A percentile compares a stretch with the other conserved stretches of the same genome.
These are phyloP conservation scores for Erigeron philadelphicus DNA, from an alignment of 140 eudicot genomes.

Conservation along the genomic window DNA sequence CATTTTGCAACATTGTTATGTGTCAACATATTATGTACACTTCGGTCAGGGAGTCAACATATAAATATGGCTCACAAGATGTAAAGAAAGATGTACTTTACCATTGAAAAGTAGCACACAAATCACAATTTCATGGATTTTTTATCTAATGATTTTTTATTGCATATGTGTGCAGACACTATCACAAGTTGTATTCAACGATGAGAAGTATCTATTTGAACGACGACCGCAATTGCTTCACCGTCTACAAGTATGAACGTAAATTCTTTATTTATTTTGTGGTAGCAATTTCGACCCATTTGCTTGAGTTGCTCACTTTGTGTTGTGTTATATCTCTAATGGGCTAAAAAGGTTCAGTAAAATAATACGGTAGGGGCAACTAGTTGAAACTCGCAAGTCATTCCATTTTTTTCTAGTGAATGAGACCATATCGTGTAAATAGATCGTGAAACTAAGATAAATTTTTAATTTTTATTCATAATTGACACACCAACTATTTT, in stretches of 20 bases:
- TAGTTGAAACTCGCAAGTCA: too few relatives aligned
- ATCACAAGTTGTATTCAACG: conserved; percentile 87
- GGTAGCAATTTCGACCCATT: neutral
- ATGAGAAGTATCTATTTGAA: conserved; percentile 72
- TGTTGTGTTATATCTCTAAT: too few relatives aligned
- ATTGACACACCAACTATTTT: too few relatives aligned
- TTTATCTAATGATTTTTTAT: neutral
- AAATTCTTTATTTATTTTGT: neutral
- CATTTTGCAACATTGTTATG: neutral
- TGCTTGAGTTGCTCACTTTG: too few relatives aligned
- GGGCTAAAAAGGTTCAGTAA: too few relatives aligned
- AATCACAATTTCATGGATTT: neutral
- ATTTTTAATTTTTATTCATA: too few relatives aligned
- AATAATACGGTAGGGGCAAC: too few relatives aligned
- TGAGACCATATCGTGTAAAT: too few relatives aligned
- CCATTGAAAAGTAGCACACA: neutral
- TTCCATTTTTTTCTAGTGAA: too few relatives aligned
- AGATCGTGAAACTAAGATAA: too few relatives aligned
- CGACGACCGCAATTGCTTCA: conserved; percentile 79
- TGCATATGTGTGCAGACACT: conserved; percentile 48
- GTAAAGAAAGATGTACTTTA: neutral
- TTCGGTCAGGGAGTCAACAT: neutral
- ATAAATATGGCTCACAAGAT: conserved; percentile 1
- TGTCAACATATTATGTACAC: neutral
- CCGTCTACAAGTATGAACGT: conserved; percentile 74